A percentile compares a stretch with the other conserved stretches of the same genome.
Conservation (phyloP, 805 yeast species). For the Candida oleophila region DNA sequence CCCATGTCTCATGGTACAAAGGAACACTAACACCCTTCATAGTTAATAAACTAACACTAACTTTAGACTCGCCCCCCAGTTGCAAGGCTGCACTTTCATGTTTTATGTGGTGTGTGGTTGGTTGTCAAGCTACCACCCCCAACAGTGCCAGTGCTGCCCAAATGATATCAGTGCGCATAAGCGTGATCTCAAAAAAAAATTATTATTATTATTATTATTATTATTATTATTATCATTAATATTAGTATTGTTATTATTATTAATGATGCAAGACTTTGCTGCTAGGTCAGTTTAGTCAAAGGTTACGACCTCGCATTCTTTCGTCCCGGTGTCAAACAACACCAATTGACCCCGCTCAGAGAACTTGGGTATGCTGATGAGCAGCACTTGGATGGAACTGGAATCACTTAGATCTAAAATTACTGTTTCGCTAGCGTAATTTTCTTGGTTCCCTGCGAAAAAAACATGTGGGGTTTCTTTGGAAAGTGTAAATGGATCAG, state of each 20-base stretch:
- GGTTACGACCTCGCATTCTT: conserved; percentile 49
- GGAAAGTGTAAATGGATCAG: conserved; percentile 76
- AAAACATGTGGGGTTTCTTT: conserved; percentile 82
- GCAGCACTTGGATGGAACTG: conserved; percentile 32
- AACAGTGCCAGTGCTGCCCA: too few relatives aligned
- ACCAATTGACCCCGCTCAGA: conserved; percentile 54
- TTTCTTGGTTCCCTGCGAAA: conserved; percentile 80
- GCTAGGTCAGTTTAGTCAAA: not conserved
- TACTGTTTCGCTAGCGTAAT: conserved; percentile 33
- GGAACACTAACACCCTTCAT: too few relatives aligned
- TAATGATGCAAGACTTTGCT: too few relatives aligned
- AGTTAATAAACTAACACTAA: too few relatives aligned
- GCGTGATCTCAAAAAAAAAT: too few relatives aligned
- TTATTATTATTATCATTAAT: too few relatives aligned
- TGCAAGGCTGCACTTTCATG: not conserved
- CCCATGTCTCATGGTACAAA: too few relatives aligned
- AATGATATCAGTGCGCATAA: too few relatives aligned
- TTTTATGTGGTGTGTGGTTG: not conserved
- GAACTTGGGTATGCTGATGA: conserved; percentile 74
- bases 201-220: too few relatives aligned
- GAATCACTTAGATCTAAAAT: not conserved
- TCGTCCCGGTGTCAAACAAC: conserved; percentile 18
- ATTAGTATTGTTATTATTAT: too few relatives aligned
- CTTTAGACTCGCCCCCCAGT: too few relatives aligned
- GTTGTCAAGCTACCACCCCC: not conserved